A percentile compares a stretch with the other conserved stretches of the same genome.
These are phyloP conservation scores for Wallacemonas rigidus DNA, from an alignment of 208 protist genomes.

Conservation along the genomic window DNA sequence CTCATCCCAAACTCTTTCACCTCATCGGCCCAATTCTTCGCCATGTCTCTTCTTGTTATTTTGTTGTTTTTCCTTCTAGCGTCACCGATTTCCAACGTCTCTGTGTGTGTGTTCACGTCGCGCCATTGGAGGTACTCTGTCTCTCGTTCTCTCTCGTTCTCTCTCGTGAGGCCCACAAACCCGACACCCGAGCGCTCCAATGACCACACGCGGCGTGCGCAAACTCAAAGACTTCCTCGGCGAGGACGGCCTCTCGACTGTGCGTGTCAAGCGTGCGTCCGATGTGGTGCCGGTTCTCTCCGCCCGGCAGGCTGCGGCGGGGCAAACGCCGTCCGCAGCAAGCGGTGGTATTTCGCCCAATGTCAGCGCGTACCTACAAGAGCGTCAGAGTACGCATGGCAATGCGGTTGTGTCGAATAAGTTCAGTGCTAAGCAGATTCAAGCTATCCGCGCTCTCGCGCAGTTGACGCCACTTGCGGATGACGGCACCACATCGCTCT, in stretches of 20 bases:
- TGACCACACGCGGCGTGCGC: constrained; percentile 31
- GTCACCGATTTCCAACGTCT: no score
- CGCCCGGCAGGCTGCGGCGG: constrained; percentile 14
- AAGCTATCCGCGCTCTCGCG: constrained; percentile 23
- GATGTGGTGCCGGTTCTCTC: constrained; percentile 70
- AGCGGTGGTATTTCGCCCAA: constrained; percentile 8
- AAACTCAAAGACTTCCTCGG: constrained; percentile 58
- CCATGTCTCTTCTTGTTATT: no score
- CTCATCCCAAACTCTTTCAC: no score
- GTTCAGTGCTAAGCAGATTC: constrained; percentile 25
- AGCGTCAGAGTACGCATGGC: constrained; percentile 3
- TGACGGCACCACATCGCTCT: constrained; percentile 7
- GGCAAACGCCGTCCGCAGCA: not conserved
- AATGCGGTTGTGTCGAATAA: constrained; percentile 18
- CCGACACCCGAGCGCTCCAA: not conserved
- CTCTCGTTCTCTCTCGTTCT: not conserved
- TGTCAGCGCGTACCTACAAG: constrained; percentile 26
- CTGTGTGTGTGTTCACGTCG: no score
- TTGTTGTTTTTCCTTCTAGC: no score
- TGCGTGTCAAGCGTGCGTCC: constrained; percentile 39
- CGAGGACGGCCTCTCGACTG: constrained; percentile 19
- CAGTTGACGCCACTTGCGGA: not conserved
- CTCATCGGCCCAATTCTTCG: no score
- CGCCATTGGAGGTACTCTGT: no score
- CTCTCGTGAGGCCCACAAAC: not conserved